Evolutionary conservation across 495 filamentous ascomycete species (phyloP), one percentile per base, ranked within the genome.

Genomic region (Penicillium ochrochloron): DNA sequence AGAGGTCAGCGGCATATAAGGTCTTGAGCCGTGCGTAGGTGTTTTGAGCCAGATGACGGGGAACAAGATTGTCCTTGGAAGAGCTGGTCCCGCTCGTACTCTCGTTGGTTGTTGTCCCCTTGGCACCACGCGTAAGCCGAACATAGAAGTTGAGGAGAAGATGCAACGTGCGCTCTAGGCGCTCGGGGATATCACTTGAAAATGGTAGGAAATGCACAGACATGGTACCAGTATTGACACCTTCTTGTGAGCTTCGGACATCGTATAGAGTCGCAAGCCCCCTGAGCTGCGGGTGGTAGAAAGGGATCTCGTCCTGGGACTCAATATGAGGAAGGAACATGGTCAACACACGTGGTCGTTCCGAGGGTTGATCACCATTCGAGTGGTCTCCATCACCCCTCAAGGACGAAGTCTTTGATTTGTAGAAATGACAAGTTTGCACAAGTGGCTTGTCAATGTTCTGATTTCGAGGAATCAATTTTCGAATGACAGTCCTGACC

Each of bases 1-100:
- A 87, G 19, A 99, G 79, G 14, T 72, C 66, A 3, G 82, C 76
- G 0, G 91, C 92, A 75, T 98, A 92, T 54, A 84, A 87, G 21
- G 80, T 74, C 75, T 97, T 96, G 9, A 99, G 83, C n/a, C 84
- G 81, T 2, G 88, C 75, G 72, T 97, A 98, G 0, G 87, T 94
- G 71, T 93, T 85, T 70, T 97, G 92, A 31, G 92, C 83, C 5
- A 81, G 73, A 62, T 87, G 86, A 66, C 91, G 90, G 4, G 91
- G 88, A 41, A 97, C 75, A 5, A 97, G 66, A 37, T 87, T 81
- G 70, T 97, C 92, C 74, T 96, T 97, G 54, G 46, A 65, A 6
- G 73, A 76, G 70, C 2, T 60, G 76, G 73, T 12, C 79, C 80
- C 23, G n/a, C 27, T 48, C 10, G 27, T 19, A 17, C 1, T 27